Evolutionary conservation across 228 moss, liverwort and hornwort species (phyloP), one percentile per base, ranked within the genome.

Genomic region (Sphagnum fallax): DNA sequence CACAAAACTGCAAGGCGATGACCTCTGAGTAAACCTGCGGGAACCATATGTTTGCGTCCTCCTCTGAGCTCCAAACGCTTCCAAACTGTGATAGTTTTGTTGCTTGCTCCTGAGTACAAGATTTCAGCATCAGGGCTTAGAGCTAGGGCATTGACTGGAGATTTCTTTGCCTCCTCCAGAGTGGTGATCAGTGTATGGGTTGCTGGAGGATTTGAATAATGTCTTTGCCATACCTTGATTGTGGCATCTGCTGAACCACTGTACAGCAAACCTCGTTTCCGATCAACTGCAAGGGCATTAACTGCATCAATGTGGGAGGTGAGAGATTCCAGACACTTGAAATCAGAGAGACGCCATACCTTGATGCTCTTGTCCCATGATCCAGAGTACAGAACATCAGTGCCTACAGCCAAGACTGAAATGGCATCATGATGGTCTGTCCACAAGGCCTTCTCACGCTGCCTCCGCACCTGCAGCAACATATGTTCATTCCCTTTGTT

Each of bases 291-390:
- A 6, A 96, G 66, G 12, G 96, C 76, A 66, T 80, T 96, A n/a
- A 96, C 89, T 1, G 92, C 95, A 69, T 95, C 95, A 66, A 89
- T 83, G 73, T 96, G 96, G 5, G 82, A 88, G 0, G 70, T 72
- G 48, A 92, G 77, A 0, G 96, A 92, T 66, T 96, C 92, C 70
- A 88, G 52, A 68, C 96, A 96, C 66, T 71, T 84, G 80, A 89
- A 91, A 66, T 96, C 91, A 0, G 84, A 65, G 12, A 83, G 79
- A 6, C 96, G 84, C 96, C 96, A 96, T 1, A 92, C 83, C 68
- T 95, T 95, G 55, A 95, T 80, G n/a, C 78, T 81, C 49, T 92
- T 96, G 66, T 92, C 92, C 92, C 91, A 96, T 1, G 92, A 92
- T 4, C 92, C 92, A 0, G 96, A 96, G 70, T 96, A 96, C 6